Conservation (phyloP, 129 eudicot species). For the Arctium minus region DNA sequence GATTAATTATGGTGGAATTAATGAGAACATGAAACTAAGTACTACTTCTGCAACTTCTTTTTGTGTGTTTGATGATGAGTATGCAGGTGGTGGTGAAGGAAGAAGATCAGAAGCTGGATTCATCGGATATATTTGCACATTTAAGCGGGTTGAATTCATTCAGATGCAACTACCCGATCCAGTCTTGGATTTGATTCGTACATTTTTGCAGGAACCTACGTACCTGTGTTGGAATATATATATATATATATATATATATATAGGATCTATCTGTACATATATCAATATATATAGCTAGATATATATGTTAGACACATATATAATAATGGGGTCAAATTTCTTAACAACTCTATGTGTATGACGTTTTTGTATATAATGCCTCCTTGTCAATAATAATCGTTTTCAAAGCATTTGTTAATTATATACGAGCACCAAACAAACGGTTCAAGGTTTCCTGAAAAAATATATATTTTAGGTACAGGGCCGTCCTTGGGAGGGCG, state of each 20-base stretch:
- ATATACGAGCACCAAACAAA: neutral
- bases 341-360: constrained; percentile 9
- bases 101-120: constrained; percentile 59
- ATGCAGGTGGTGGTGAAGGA: constrained; percentile 62
- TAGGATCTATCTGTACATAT: constrained; percentile 16
- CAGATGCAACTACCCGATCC: constrained; percentile 78
- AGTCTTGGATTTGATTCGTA: constrained; percentile 51
- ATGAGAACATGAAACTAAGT: neutral
- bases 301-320: neutral
- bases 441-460: neutral
- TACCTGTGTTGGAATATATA: constrained; percentile 35
- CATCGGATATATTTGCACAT: constrained; percentile 75
- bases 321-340: constrained; percentile 23
- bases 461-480: neutral
- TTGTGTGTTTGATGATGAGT: constrained; percentile 9
- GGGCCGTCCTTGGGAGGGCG: too few species aligned
- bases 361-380: constrained; percentile 31
- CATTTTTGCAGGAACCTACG: constrained; percentile 31
- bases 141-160: constrained; percentile 74
- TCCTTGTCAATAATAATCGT: constrained; percentile 24
- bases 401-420: neutral
- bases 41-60: neutral
- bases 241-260: constrained; percentile 24
- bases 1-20: neutral
- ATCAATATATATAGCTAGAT: constrained; percentile 3